These are phyloP conservation scores for Hypoxylon fuscum DNA, from an alignment of 495 filamentous ascomycete genomes.

Conservation along the genomic window DNA sequence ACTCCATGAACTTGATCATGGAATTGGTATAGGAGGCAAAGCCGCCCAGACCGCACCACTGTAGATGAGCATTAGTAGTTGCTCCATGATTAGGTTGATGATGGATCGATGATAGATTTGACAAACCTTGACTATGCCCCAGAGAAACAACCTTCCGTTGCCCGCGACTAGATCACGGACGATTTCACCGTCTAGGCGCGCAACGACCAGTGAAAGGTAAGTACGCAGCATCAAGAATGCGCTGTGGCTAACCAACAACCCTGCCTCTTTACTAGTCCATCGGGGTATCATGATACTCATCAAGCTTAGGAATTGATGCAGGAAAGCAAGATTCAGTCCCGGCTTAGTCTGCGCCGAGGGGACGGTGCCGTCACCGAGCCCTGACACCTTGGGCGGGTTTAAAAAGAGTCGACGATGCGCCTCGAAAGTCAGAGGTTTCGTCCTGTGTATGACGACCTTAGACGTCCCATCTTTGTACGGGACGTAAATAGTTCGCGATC, in stretches of 20 bases:
- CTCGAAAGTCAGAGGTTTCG: conserved; percentile 93
- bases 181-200: conserved; percentile 93
- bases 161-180: conserved; percentile 95
- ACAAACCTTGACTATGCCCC: conserved; percentile 80
- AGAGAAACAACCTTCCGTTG: conserved; percentile 86
- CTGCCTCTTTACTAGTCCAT: conserved; percentile 94
- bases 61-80: conserved; percentile 19
- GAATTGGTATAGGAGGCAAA: conserved; percentile 93
- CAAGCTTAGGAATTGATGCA: conserved; percentile 95
- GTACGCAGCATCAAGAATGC: conserved; percentile 90
- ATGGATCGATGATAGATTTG: not conserved
- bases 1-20: conserved; percentile 98
- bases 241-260: conserved; percentile 84
- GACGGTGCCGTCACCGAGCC: conserved; percentile 77
- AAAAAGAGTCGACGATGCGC: conserved; percentile 94
- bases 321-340: conserved; percentile 94
- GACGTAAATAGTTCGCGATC: conserved; percentile 91
- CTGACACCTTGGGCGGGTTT: conserved; percentile 82
- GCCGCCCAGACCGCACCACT: conserved; percentile 67
- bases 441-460: conserved; percentile 92
- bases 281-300: conserved; percentile 97
- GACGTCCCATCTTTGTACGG: conserved; percentile 87
- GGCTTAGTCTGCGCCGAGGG: conserved; percentile 91
- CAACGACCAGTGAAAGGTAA: conserved; percentile 92
- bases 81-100: not conserved